Conservation (phyloP, 2,329 filamentous ascomycete genomes). For the Verticillium albo-atrum region DNA sequence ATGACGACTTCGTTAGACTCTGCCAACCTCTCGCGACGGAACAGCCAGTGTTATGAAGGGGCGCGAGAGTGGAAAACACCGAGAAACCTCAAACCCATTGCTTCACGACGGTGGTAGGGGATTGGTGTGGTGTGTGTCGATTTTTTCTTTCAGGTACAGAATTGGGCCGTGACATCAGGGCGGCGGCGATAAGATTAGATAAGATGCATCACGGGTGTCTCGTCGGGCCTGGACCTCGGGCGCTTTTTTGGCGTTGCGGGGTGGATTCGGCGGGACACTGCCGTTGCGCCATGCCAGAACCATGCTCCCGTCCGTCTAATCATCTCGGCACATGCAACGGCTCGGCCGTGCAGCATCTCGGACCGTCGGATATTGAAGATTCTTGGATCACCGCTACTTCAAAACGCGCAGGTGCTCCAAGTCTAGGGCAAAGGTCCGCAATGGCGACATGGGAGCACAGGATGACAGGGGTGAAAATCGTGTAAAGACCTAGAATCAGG, state of each 20-base stretch:
- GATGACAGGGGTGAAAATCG: neutral
- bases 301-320: neutral
- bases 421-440: neutral
- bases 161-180: slow-evolving; percentile 3
- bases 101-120: neutral
- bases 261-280: neutral
- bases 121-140: neutral
- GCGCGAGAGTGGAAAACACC: slow-evolving; percentile 1
- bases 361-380: neutral
- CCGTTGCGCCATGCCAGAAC: neutral
- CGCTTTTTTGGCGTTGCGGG: neutral
- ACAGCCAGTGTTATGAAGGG: neutral
- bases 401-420: neutral
- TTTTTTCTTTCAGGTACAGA: slow-evolving; percentile 2
- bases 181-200: slow-evolving; percentile 1
- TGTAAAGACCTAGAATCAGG: no score
- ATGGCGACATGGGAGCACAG: neutral
- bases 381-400: neutral
- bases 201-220: neutral
- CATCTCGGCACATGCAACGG: neutral
- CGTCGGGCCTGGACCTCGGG: neutral
- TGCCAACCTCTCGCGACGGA: neutral
- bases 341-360: neutral
- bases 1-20: neutral
- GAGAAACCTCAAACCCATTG: neutral